Percentiles rank a stretch among this genome's conserved stretches.
Evolutionary conservation across 495 filamentous ascomycete genomes (phyloP).

Genomic region (Choiromyces venosus): DNA sequence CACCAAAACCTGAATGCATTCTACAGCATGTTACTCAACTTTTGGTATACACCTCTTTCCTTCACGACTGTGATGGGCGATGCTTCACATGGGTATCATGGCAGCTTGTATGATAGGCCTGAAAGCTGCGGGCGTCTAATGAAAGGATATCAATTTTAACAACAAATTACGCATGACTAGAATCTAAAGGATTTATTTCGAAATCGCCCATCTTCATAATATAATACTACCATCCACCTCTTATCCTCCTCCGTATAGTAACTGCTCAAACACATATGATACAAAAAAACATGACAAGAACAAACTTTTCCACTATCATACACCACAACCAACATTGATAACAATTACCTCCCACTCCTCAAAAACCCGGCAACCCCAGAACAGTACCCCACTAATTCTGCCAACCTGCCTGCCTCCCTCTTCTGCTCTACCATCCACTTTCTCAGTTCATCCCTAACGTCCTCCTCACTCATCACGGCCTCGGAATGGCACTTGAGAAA

Average conservation of each 20-base stretch:
- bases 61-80: no score
- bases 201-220: background rate
- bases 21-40: no score
- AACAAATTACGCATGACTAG: background rate
- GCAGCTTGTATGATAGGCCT: no score
- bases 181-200: background rate
- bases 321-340: background rate
- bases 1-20: no score
- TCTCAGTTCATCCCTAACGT: conserved; percentile 32
- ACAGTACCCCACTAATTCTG: conserved; percentile 75
- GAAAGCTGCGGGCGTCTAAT: no score
- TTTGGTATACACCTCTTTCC: no score
- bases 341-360: conserved; percentile 51
- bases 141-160: no score
- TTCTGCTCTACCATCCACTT: conserved; percentile 63
- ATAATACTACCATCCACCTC: background rate
- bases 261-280: background rate
- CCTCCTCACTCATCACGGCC: conserved; percentile 47
- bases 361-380: conserved; percentile 84
- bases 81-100: no score
- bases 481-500: conserved; percentile 74
- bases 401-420: conserved; percentile 62
- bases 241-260: background rate
- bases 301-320: background rate
- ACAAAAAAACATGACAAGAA: background rate